These are phyloP conservation scores for Cyclostephanos invisitatus DNA, from an alignment of 108 stramenopile species.

Conservation along the genomic window DNA sequence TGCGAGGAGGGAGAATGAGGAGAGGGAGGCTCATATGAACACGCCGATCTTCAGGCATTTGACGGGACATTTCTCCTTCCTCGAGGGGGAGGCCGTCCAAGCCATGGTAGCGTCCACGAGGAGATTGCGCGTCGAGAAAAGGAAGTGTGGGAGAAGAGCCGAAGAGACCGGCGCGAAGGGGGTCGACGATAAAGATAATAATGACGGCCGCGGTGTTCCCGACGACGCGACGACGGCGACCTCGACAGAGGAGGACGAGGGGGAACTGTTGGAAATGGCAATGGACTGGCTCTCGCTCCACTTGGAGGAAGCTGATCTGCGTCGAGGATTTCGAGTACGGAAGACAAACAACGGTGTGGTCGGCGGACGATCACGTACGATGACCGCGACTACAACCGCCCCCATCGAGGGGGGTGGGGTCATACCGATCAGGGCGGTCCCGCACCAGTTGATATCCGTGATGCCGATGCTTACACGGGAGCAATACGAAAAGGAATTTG, in stretches of 20 bases:
- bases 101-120: conserved; percentile 51
- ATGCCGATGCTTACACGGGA: conserved; percentile 45
- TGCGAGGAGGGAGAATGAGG: not conserved
- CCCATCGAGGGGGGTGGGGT: not conserved
- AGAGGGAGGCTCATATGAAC: conserved; percentile 13
- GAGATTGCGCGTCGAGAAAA: conserved; percentile 27
- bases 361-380: not conserved
- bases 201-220: conserved; percentile 1
- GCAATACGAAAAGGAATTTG: conserved; percentile 50
- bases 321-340: conserved; percentile 50
- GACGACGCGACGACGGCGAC: not conserved
- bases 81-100: conserved; percentile 26
- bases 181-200: conserved; percentile 7
- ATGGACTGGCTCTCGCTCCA: conserved; percentile 82
- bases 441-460: conserved; percentile 70
- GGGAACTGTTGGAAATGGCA: conserved; percentile 44
- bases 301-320: conserved; percentile 57
- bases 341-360: conserved; percentile 17
- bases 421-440: conserved; percentile 50
- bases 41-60: conserved; percentile 52
- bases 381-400: conserved; percentile 4
- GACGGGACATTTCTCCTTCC: conserved; percentile 61
- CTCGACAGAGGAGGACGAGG: conserved; percentile 19
- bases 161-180: conserved; percentile 2
- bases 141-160: not conserved